Percentiles rank a stretch among this genome's conserved stretches.
Evolutionary conservation across 2,329 filamentous ascomycete genomes (phyloP).

Genomic region (Hypomyces perniciosus): DNA sequence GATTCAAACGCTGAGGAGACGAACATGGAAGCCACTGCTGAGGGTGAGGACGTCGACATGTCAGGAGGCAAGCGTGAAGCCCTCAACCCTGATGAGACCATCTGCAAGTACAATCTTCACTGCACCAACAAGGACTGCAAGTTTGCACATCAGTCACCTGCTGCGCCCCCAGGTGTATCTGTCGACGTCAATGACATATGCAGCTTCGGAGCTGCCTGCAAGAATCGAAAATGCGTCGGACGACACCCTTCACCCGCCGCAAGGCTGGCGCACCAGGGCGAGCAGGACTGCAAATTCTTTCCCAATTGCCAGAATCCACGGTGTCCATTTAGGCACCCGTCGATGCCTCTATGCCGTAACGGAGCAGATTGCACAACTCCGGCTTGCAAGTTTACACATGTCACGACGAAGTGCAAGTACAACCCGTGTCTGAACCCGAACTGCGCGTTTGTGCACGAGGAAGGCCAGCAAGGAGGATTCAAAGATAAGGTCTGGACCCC

Average conservation of each 20-base stretch:
- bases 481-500: slow-evolving; percentile 89
- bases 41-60: slow-evolving; percentile 60
- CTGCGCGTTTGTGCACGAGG: slow-evolving; percentile 84
- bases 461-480: slow-evolving; percentile 81
- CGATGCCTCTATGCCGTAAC: slow-evolving; percentile 82
- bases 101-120: slow-evolving; percentile 84
- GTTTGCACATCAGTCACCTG: slow-evolving; percentile 91
- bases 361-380: slow-evolving; percentile 77
- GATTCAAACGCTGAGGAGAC: slow-evolving; percentile 31
- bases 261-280: slow-evolving; percentile 69
- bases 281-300: slow-evolving; percentile 85
- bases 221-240: slow-evolving; percentile 88
- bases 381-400: slow-evolving; percentile 86
- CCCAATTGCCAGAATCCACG: slow-evolving; percentile 83
- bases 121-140: slow-evolving; percentile 88
- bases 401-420: slow-evolving; percentile 79
- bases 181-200: slow-evolving; percentile 79
- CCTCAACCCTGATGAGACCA: slow-evolving; percentile 55
- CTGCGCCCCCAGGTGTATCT: slow-evolving; percentile 68
- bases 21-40: slow-evolving; percentile 29
- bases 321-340: slow-evolving; percentile 86
- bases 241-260: slow-evolving; percentile 89
- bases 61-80: slow-evolving; percentile 46
- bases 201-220: slow-evolving; percentile 83
- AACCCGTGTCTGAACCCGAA: slow-evolving; percentile 85